phyloP scores from a whole-genome alignment of 495 filamentous ascomycete genomes.

The Choiromyces venosus region DNA sequence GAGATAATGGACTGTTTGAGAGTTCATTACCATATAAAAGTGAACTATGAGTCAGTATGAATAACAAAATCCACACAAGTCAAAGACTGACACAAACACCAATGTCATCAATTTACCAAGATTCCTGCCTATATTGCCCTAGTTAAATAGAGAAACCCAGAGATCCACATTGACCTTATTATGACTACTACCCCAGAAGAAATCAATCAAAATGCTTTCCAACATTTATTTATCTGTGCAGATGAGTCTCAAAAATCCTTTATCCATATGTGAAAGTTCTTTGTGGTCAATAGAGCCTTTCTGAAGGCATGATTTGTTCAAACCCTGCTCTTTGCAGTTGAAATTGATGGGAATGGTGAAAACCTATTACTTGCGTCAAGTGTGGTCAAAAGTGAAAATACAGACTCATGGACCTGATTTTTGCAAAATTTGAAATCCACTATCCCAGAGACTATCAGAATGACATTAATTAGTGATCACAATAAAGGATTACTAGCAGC shows the following conservation, averaged over 20 bases:
- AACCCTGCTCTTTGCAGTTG: conserved; percentile 19
- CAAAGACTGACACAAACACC: background rate
- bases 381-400: conserved; percentile 23
- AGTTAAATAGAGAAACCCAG: background rate
- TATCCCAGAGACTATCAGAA: background rate
- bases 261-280: background rate
- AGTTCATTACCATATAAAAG: conserved; percentile 8
- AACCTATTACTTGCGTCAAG: conserved; percentile 24
- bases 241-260: conserved; percentile 8
- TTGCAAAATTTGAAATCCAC: conserved; percentile 6
- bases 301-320: conserved; percentile 17
- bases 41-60: conserved; percentile 1
- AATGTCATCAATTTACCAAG: conserved; percentile 6
- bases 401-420: conserved; percentile 23
- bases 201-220: conserved; percentile 3
- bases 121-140: conserved; percentile 3
- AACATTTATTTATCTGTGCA: conserved; percentile 16
- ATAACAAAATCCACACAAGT: background rate
- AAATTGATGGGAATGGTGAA: conserved; percentile 25
- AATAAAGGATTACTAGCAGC: conserved; percentile 12
- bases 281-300: conserved; percentile 19
- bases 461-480: conserved; percentile 10
- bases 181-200: background rate
- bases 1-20: conserved; percentile 1
- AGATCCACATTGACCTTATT: conserved; percentile 1